phyloP scores from a whole-genome alignment of 345 rosid genomes.

The Sonneratia caseolaris region DNA sequence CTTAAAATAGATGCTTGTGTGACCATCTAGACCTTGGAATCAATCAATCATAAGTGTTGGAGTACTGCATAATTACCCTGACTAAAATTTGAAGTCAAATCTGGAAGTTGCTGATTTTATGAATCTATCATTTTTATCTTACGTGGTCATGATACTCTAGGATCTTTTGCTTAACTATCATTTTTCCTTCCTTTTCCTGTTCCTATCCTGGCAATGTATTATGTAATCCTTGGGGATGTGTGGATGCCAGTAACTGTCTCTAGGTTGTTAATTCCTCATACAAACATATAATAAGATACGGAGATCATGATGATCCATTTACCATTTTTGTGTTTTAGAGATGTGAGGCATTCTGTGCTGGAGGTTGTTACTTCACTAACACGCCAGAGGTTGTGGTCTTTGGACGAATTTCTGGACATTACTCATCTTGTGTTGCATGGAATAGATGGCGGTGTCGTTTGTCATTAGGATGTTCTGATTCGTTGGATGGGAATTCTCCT shows the following conservation, averaged over 20 bases:
- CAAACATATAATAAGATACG: neutral
- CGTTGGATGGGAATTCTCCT: slow-evolving; percentile 40
- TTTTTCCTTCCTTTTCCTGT: neutral
- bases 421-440: slow-evolving; percentile 27
- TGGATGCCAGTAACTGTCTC: neutral
- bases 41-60: neutral
- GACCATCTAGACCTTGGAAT: neutral
- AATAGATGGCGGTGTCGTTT: slow-evolving; percentile 48
- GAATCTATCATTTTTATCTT: neutral
- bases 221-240: neutral
- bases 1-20: neutral
- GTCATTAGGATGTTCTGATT: slow-evolving; percentile 34
- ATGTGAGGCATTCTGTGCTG: slow-evolving; percentile 33
- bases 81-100: neutral
- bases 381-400: slow-evolving; percentile 23
- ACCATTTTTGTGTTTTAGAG: slow-evolving; percentile 29
- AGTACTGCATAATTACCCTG: neutral
- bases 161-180: neutral
- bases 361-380: slow-evolving; percentile 26
- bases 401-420: slow-evolving; percentile 33
- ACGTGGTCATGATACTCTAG: neutral
- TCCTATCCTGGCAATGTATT: neutral
- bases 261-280: neutral
- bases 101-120: neutral
- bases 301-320: slow-evolving; percentile 5